Conservation (phyloP, 2,329 filamentous ascomycete species). For the Cladosporium sp. region DNA sequence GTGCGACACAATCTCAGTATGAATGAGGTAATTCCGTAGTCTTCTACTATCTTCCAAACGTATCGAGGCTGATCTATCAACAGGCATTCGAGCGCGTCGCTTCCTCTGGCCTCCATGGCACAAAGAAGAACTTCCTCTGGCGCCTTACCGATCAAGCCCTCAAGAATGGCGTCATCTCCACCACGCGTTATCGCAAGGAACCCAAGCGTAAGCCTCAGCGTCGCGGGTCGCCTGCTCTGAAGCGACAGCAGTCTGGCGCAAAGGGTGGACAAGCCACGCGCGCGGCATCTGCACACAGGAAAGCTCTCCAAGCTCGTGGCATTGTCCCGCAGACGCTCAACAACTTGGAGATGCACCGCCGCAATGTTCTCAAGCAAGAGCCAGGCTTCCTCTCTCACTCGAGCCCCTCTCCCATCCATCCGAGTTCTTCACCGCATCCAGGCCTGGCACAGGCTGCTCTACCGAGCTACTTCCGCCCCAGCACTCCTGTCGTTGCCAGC, state of each 20-base stretch:
- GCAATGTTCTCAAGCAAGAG: slow-evolving; percentile 15
- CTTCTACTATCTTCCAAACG: background rate
- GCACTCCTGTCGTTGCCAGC: slow-evolving; percentile 13
- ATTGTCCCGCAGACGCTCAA: background rate
- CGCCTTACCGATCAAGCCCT: slow-evolving; percentile 67
- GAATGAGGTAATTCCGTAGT: slow-evolving; percentile 66
- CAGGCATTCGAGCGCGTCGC: slow-evolving; percentile 56
- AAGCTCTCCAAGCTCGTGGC: slow-evolving; percentile 1
- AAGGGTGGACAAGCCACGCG: slow-evolving; percentile 43
- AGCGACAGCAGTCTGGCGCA: slow-evolving; percentile 42
- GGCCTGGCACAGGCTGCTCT: background rate
- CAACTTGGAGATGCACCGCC: slow-evolving; percentile 20
- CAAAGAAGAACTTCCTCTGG: slow-evolving; percentile 72
- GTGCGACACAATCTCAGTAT: slow-evolving; percentile 95
- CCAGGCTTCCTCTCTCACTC: slow-evolving; percentile 4
- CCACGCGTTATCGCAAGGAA: slow-evolving; percentile 58
- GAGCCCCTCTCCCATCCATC: slow-evolving; percentile 12
- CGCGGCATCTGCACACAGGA: slow-evolving; percentile 17
- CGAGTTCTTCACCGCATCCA: slow-evolving; percentile 1
- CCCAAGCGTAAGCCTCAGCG: slow-evolving; percentile 38
- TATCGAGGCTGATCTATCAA: background rate
- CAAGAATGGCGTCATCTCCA: slow-evolving; percentile 72
- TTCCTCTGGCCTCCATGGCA: slow-evolving; percentile 33
- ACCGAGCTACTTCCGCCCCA: background rate
- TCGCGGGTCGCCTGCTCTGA: slow-evolving; percentile 29